phyloP scores from a whole-genome alignment of 345 rosid genomes.

The Populus alba region DNA sequence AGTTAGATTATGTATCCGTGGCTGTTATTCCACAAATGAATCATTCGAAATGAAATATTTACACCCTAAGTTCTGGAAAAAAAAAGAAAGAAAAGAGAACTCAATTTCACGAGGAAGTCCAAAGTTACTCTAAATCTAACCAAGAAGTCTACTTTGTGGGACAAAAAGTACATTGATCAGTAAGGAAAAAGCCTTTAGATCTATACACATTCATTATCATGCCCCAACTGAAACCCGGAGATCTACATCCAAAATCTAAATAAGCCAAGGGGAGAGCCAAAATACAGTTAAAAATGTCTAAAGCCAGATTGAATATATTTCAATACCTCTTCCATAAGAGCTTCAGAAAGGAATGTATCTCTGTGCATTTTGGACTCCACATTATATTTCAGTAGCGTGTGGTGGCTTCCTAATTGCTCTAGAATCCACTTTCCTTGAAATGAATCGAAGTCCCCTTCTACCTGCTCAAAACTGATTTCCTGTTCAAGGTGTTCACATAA shows the following conservation, averaged over 20 bases:
- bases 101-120: neutral
- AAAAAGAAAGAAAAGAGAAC: neutral
- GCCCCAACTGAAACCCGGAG: neutral
- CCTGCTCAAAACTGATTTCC: conserved; percentile 88
- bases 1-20: neutral
- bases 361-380: conserved; percentile 90
- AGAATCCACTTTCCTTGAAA: conserved; percentile 92
- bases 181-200: neutral
- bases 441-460: conserved; percentile 90
- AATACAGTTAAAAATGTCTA: neutral
- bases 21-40: neutral
- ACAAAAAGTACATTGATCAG: neutral
- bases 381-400: conserved; percentile 77
- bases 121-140: neutral
- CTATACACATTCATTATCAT: neutral
- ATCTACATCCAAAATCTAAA: neutral
- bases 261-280: neutral
- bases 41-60: neutral
- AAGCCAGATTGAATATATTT: neutral
- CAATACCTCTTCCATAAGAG: conserved; percentile 93
- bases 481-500: conserved; percentile 71
- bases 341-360: conserved; percentile 89
- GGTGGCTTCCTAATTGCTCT: conserved; percentile 87
- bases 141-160: neutral
- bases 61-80: neutral